Base-by-base conservation (phyloP, 345 rosid genomes). In the Salix suchowensis region DNA sequence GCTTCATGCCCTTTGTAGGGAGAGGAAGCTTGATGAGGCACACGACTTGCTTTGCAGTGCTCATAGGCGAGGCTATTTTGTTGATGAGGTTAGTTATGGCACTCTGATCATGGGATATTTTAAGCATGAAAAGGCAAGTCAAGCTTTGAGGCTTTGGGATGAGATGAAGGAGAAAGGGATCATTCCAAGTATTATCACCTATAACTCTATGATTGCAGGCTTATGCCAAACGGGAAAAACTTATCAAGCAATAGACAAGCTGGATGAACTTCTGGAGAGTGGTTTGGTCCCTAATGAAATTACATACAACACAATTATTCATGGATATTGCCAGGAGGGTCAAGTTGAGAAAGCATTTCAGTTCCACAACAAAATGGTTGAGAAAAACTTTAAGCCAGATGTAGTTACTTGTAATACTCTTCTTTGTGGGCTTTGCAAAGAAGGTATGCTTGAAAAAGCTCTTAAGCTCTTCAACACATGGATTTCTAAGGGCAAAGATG, bases 81-180 rank as follows among this genome's bases (percentile, higher is more conserved):
- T 90, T 61, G 92, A 93, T 80, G 97, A 88, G 86, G 88, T 89
- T 67, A 93, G 92, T 72, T 91, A 91, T 77, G 94, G 92, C 24
- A 95, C 96, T 65, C 58, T 95, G 78, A 89, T 95, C 60, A 79
- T 60, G 0, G 97, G 97, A 64, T 90, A 82, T 78, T 91, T 89
- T 60, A 91, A 83, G 82, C 85, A 82, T 82, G 88, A 82, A 69
- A 84, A 82, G 68, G 71, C 67, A 7, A 89, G 78, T 66, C 80
- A 64, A 60, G 97, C 93, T 62, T 76, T 90, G 74, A 81, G 82
- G 72, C 88, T 89, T 70, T 93, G 98, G 98, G 87, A 85, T 39
- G 97, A 93, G 84, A 93, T 95, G 96, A 93, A 86, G 87, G 86
- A 79, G 82, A 87, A 84, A 77, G 83, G 85, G 78, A 87, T 93